Percentiles rank a stretch among this genome's conserved stretches.
These are phyloP conservation scores for Wallacemonas sp. DNA, from an alignment of 208 protist genomes.

Conservation along the genomic window DNA sequence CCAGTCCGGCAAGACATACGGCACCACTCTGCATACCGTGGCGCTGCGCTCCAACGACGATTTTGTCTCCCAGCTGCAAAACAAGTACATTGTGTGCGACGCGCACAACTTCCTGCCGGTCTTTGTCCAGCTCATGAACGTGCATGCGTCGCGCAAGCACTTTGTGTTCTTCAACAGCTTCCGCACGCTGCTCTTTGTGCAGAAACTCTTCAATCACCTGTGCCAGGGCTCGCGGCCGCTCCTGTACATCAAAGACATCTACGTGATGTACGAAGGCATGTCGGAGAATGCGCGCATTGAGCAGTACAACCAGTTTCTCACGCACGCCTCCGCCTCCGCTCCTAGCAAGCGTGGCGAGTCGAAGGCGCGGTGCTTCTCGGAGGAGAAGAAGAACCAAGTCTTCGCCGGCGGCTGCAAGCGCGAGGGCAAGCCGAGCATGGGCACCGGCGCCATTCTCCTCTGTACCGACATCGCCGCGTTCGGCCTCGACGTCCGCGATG, in stretches of 20 bases:
- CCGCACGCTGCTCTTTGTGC: slow-evolving; percentile 67
- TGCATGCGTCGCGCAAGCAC: slow-evolving; percentile 90
- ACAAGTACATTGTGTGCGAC: slow-evolving; percentile 76
- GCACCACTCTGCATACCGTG: slow-evolving; percentile 38
- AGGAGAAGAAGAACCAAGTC: slow-evolving; percentile 79
- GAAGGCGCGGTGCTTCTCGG: slow-evolving; percentile 43
- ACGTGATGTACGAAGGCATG: slow-evolving; percentile 89
- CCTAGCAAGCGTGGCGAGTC: slow-evolving; percentile 1
- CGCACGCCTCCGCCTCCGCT: slow-evolving; percentile 28
- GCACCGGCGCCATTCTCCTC: slow-evolving; percentile 82
- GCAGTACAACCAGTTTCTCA: slow-evolving; percentile 88
- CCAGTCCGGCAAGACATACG: slow-evolving; percentile 21
- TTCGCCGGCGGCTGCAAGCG: slow-evolving; percentile 85
- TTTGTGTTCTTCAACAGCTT: slow-evolving; percentile 92
- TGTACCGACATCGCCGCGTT: slow-evolving; percentile 91
- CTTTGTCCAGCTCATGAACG: slow-evolving; percentile 85
- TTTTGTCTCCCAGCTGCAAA: slow-evolving; percentile 75
- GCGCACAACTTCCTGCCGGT: slow-evolving; percentile 66
- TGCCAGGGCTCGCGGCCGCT: slow-evolving; percentile 47
- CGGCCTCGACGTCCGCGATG: slow-evolving; percentile 90
- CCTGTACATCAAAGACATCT: slow-evolving; percentile 70
- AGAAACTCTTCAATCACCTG: slow-evolving; percentile 59
- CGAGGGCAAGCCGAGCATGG: slow-evolving; percentile 51
- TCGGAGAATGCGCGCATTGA: slow-evolving; percentile 65
- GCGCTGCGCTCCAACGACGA: slow-evolving; percentile 41